A percentile compares a stretch with the other conserved stretches of the same genome.
Evolutionary conservation across 306 rosid genomes (phyloP).

Genomic region (Sphenostylis stenocarpa): DNA sequence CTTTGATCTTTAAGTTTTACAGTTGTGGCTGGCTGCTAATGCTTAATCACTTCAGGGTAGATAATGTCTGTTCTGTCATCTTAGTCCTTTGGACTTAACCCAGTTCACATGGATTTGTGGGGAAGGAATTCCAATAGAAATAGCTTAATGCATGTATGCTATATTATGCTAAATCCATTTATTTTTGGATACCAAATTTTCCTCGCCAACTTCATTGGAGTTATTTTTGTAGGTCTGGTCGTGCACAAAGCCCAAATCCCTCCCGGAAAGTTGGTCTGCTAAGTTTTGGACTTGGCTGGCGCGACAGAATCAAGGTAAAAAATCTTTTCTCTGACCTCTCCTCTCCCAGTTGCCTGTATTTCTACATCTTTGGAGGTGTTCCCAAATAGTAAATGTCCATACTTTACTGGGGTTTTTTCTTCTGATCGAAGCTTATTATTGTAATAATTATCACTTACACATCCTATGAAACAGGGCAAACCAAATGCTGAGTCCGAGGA

Average conservation of each 20-base stretch:
- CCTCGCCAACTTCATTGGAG: slow-evolving; percentile 30
- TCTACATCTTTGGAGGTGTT: slow-evolving; percentile 20
- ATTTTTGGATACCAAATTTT: slow-evolving; percentile 16
- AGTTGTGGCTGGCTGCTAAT: background rate
- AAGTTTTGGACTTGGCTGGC: slow-evolving; percentile 91
- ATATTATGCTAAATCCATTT: background rate
- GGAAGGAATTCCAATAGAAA: slow-evolving; percentile 22
- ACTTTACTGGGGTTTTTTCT: background rate
- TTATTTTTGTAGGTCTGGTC: slow-evolving; percentile 49
- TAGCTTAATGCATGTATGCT: slow-evolving; percentile 18
- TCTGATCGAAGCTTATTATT: background rate
- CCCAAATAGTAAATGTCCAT: background rate
- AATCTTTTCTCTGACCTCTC: slow-evolving; percentile 14
- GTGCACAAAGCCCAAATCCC: slow-evolving; percentile 40
- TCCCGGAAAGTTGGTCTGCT: slow-evolving; percentile 60
- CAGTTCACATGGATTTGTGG: slow-evolving; percentile 3
- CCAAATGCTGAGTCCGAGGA: slow-evolving; percentile 37
- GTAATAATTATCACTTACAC: slow-evolving; percentile 27
- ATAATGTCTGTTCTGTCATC: slow-evolving; percentile 8
- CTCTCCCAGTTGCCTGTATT: slow-evolving; percentile 18
- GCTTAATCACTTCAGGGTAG: background rate
- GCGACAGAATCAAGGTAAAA: slow-evolving; percentile 85
- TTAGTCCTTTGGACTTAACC: slow-evolving; percentile 14
- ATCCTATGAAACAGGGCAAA: slow-evolving; percentile 51
- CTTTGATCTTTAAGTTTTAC: slow-evolving; percentile 1